These are phyloP conservation scores for Kuraishia hungarica DNA, from an alignment of 805 yeast genomes.

Conservation along the genomic window DNA sequence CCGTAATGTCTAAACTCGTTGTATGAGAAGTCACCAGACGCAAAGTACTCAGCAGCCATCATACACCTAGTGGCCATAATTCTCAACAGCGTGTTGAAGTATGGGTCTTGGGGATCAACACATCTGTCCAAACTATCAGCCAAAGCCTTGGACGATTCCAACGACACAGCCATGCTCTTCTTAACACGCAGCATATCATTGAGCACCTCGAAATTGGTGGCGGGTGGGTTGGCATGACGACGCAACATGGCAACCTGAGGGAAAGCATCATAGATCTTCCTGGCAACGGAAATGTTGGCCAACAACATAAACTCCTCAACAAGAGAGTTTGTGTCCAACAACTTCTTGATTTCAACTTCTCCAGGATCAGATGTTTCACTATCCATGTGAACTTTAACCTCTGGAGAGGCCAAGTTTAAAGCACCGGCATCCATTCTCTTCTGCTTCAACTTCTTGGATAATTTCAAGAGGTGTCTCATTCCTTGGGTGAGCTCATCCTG, in stretches of 20 bases:
- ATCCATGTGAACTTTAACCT: constrained; percentile 94
- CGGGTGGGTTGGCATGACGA: constrained; percentile 97
- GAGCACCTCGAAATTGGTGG: constrained; percentile 80
- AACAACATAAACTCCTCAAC: constrained; percentile 98
- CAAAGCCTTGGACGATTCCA: constrained; percentile 81
- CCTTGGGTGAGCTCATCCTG: constrained; percentile 83
- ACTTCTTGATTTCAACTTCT: constrained; percentile 85
- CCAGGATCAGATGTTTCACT: constrained; percentile 95
- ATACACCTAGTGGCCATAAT: constrained; percentile 98
- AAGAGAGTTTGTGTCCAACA: constrained; percentile 85
- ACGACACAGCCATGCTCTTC: constrained; percentile 65
- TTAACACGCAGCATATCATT: constrained; percentile 83
- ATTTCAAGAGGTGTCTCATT: constrained; percentile 68
- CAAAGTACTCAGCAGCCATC: constrained; percentile 98
- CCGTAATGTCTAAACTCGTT: constrained; percentile 96
- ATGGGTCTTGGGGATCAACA: constrained; percentile 74
- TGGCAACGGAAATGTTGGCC: constrained; percentile 94
- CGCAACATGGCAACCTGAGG: constrained; percentile 98
- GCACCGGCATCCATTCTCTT: constrained; percentile 93
- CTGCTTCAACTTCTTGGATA: constrained; percentile 83
- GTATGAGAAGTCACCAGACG: constrained; percentile 82
- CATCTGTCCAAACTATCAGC: constrained; percentile 93
- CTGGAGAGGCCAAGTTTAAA: constrained; percentile 92
- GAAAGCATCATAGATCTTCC: constrained; percentile 82
- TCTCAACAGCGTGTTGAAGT: constrained; percentile 86